Evolutionary conservation across 495 filamentous ascomycete species (phyloP).

Genomic region (Talaromyces borbonicus): DNA sequence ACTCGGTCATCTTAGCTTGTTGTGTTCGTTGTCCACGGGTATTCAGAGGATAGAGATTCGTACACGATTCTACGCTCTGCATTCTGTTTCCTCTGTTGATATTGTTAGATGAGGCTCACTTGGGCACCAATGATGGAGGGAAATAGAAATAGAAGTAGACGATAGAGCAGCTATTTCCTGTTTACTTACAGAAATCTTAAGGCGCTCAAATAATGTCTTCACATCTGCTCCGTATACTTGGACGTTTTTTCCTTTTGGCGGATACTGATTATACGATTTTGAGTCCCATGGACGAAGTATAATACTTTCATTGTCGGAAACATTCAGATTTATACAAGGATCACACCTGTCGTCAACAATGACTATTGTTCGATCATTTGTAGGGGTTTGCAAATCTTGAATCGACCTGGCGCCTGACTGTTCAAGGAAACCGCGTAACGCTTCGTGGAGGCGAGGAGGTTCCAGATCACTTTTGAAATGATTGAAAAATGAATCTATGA

Average conservation of each 20-base stretch:
- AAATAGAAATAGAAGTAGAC: neutral
- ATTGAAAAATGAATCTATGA: slow-evolving; percentile 13
- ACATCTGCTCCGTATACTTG: slow-evolving; percentile 10
- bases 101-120: neutral
- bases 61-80: slow-evolving; percentile 14
- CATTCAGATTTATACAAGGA: slow-evolving; percentile 10
- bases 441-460: slow-evolving; percentile 11
- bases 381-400: neutral
- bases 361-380: slow-evolving; percentile 7
- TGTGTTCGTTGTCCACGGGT: neutral
- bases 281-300: slow-evolving; percentile 14
- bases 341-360: slow-evolving; percentile 14
- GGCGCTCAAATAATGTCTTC: slow-evolving; percentile 8
- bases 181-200: slow-evolving; percentile 9
- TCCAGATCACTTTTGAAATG: slow-evolving; percentile 8
- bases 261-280: slow-evolving; percentile 10
- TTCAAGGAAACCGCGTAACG: slow-evolving; percentile 9
- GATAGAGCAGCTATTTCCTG: neutral
- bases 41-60: neutral
- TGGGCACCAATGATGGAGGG: neutral
- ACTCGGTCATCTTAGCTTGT: slow-evolving; percentile 5
- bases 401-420: slow-evolving; percentile 10
- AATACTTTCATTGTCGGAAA: slow-evolving; percentile 10
- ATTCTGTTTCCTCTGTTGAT: slow-evolving; percentile 3
- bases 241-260: slow-evolving; percentile 11